Conservation (phyloP, 768 basidiomycete genomes). For the Fistulinella prunicolor region DNA sequence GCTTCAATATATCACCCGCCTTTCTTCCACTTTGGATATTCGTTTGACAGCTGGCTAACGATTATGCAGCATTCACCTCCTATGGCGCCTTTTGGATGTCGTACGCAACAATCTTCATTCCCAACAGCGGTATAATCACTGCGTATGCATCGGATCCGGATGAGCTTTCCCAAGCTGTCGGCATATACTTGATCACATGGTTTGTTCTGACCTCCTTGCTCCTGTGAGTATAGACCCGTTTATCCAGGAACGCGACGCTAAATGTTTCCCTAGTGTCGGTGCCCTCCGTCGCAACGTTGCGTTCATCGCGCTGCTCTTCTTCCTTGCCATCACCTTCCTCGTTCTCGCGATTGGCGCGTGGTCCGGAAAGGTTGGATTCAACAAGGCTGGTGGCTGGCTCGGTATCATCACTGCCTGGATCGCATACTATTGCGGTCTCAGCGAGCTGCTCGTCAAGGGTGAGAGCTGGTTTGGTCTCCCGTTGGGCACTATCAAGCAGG, state of each 20-base stretch:
- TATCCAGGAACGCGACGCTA: background rate
- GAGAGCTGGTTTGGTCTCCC: slow-evolving; percentile 43
- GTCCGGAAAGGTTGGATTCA: slow-evolving; percentile 17
- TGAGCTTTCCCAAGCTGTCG: slow-evolving; percentile 57
- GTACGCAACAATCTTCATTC: slow-evolving; percentile 69
- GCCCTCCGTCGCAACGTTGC: slow-evolving; percentile 49
- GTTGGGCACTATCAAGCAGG: slow-evolving; percentile 29
- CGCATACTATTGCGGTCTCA: slow-evolving; percentile 46
- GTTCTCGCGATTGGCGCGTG: slow-evolving; percentile 43
- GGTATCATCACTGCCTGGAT: slow-evolving; percentile 46
- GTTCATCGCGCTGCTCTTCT: slow-evolving; percentile 49
- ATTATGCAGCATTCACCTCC: slow-evolving; percentile 61
- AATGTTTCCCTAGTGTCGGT: slow-evolving; percentile 37
- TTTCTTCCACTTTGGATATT: background rate
- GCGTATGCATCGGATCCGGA: slow-evolving; percentile 41
- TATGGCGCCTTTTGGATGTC: slow-evolving; percentile 92
- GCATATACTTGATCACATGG: slow-evolving; percentile 76
- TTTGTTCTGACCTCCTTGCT: slow-evolving; percentile 67
- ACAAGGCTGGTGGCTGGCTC: slow-evolving; percentile 43
- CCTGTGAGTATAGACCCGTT: slow-evolving; percentile 40
- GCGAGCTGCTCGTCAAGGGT: slow-evolving; percentile 38
- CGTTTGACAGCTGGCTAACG: background rate
- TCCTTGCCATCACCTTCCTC: slow-evolving; percentile 52
- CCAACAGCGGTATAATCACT: slow-evolving; percentile 56
- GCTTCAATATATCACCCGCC: background rate